These are phyloP conservation scores for Neopestalotiopsis clavispora DNA, from an alignment of 2,329 filamentous ascomycete genomes.

Conservation along the genomic window DNA sequence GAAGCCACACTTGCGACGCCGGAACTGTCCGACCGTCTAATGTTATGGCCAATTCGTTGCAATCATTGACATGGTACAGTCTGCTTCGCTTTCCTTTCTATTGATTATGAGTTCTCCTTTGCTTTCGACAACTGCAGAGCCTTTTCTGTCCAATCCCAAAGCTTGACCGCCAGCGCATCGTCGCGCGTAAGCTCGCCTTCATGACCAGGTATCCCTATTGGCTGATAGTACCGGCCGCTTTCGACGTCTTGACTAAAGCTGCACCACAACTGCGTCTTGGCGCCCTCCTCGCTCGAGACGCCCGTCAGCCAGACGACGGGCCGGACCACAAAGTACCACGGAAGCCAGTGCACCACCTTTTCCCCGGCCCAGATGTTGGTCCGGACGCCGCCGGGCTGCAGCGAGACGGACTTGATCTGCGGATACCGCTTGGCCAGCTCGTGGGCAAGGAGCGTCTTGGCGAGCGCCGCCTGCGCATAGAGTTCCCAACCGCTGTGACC, in stretches of 20 bases:
- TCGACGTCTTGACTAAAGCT: constrained; percentile 33
- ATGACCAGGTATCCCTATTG: constrained; percentile 31
- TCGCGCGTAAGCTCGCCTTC: constrained; percentile 23
- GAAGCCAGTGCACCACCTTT: constrained; percentile 39
- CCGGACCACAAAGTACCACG: constrained; percentile 22
- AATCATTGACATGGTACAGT: too few species aligned
- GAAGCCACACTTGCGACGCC: too few species aligned
- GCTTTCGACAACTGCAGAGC: constrained; percentile 22
- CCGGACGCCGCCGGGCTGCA: constrained; percentile 16
- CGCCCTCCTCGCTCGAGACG: constrained; percentile 35
- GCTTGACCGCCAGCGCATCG: constrained; percentile 25
- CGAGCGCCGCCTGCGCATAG: constrained; percentile 44
- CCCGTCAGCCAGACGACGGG: constrained; percentile 18
- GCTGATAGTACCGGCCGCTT: constrained; percentile 38
- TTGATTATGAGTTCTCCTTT: too few species aligned
- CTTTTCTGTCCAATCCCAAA: constrained; percentile 35
- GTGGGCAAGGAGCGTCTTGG: constrained; percentile 20
- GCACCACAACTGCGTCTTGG: constrained; percentile 43
- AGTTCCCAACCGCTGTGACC: constrained; percentile 28
- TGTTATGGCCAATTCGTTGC: too few species aligned
- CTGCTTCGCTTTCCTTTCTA: too few species aligned
- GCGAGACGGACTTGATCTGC: constrained; percentile 10
- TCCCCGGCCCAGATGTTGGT: constrained; percentile 43
- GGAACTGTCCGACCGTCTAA: too few species aligned
- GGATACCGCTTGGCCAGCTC: constrained; percentile 23